Percentiles rank a stretch among this genome's conserved stretches.
These are phyloP conservation scores for Scytalidium sp. DNA, from an alignment of 2,329 filamentous ascomycete species.

Conservation along the genomic window DNA sequence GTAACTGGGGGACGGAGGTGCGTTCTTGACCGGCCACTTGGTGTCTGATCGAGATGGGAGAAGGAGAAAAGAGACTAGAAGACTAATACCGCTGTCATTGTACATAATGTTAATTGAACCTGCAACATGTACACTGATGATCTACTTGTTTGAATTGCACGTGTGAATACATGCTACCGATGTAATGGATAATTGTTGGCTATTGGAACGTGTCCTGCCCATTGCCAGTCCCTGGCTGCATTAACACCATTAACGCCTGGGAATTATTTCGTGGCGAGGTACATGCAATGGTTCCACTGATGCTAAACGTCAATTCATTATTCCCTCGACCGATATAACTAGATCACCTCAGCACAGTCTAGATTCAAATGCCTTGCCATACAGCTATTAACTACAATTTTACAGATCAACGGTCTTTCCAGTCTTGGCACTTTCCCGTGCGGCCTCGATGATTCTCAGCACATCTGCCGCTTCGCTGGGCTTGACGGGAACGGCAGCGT, in stretches of 20 bases:
- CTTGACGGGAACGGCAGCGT: constrained; percentile 50
- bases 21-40: neutral
- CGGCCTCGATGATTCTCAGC: constrained; percentile 54
- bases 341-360: too few species aligned
- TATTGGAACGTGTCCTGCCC: too few species aligned
- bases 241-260: too few species aligned
- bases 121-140: neutral
- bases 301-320: too few species aligned
- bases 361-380: too few species aligned
- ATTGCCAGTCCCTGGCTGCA: too few species aligned
- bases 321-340: too few species aligned
- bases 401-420: constrained; percentile 34
- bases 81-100: neutral
- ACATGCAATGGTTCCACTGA: too few species aligned
- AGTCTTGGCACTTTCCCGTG: constrained; percentile 47
- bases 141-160: neutral
- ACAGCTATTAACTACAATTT: neutral
- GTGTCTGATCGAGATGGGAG: neutral
- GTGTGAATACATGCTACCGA: neutral
- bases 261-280: too few species aligned
- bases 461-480: constrained; percentile 50
- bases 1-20: neutral
- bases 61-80: neutral
- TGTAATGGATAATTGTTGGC: too few species aligned
- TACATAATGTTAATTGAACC: neutral